phyloP scores from a whole-genome alignment of 768 basidiomycete genomes.

The Daedalea quercina region DNA sequence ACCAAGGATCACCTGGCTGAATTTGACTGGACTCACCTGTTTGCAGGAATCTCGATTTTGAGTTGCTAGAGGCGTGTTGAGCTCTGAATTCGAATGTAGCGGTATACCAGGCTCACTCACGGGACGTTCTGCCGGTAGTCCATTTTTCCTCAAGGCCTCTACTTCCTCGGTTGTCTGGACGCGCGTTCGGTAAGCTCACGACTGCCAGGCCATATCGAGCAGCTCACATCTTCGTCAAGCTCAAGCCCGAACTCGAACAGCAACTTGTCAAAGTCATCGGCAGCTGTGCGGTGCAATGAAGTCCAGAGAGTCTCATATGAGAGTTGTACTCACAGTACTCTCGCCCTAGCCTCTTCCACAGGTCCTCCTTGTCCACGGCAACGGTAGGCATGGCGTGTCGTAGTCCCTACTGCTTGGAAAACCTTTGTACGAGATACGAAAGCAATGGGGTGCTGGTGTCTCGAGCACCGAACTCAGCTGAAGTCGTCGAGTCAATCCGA shows the following conservation, averaged over 20 bases:
- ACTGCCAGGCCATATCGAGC: neutral
- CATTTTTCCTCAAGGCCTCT: constrained; percentile 74
- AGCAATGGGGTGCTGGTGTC: too few relatives aligned
- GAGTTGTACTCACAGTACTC: constrained; percentile 58
- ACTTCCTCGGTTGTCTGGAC: constrained; percentile 83
- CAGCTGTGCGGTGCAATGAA: constrained; percentile 43
- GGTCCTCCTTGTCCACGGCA: constrained; percentile 91
- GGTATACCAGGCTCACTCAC: constrained; percentile 32
- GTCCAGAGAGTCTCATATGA: neutral
- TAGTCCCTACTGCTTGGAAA: too few relatives aligned
- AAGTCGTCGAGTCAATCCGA: too few relatives aligned
- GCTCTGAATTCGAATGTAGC: neutral
- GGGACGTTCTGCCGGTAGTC: constrained; percentile 78
- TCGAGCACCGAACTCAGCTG: too few relatives aligned
- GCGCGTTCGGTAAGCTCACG: neutral
- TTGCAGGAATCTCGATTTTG: constrained; percentile 99
- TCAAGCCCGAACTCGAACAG: constrained; percentile 98
- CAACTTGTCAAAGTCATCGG: constrained; percentile 90
- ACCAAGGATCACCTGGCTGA: neutral
- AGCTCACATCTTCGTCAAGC: constrained; percentile 91
- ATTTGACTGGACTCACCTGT: constrained; percentile 46
- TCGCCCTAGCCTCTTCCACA: constrained; percentile 80
- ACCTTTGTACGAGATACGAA: too few relatives aligned
- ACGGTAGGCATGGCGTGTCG: constrained; percentile 76
- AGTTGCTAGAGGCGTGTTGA: constrained; percentile 57